Conservation (phyloP, 345 rosid genomes). For the Stellera chamaejasme region DNA sequence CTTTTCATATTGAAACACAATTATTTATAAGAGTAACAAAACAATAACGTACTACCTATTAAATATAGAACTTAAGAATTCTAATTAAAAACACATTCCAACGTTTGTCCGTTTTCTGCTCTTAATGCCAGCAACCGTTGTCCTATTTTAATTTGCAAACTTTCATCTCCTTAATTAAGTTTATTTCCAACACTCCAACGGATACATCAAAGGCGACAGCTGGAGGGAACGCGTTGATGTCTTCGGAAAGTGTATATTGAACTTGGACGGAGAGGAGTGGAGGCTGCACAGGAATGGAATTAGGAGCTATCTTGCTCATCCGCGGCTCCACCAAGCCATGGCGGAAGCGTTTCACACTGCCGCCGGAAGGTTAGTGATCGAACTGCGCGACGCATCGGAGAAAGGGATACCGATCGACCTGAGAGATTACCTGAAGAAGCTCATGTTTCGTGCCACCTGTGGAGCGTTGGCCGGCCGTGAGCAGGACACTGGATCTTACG, state of each 20-base stretch:
- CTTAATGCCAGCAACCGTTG: too few species aligned
- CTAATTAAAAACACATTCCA: too few species aligned
- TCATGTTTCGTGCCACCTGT: not conserved
- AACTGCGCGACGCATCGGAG: conserved; percentile 1
- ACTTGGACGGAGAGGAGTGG: conserved; percentile 15
- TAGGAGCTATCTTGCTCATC: not conserved
- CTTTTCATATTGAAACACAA: too few species aligned
- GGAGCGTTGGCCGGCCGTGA: conserved; percentile 3
- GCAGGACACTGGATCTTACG: conserved; percentile 2
- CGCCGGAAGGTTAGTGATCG: conserved; percentile 1
- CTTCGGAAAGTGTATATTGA: conserved; percentile 16
- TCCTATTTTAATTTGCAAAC: too few species aligned
- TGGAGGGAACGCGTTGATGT: conserved; percentile 10
- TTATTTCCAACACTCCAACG: too few species aligned
- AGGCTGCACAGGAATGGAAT: conserved; percentile 8
- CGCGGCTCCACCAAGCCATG: not conserved
- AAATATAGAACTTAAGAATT: too few species aligned
- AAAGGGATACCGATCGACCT: not conserved
- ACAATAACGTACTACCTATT: too few species aligned
- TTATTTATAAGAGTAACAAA: too few species aligned
- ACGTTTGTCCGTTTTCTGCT: too few species aligned
- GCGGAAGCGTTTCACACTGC: not conserved
- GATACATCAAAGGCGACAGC: conserved; percentile 1
- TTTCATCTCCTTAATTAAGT: too few species aligned
- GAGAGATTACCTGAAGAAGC: conserved; percentile 5